Base-by-base conservation (phyloP, 441 rosid species). In the Sinapis alba region DNA sequence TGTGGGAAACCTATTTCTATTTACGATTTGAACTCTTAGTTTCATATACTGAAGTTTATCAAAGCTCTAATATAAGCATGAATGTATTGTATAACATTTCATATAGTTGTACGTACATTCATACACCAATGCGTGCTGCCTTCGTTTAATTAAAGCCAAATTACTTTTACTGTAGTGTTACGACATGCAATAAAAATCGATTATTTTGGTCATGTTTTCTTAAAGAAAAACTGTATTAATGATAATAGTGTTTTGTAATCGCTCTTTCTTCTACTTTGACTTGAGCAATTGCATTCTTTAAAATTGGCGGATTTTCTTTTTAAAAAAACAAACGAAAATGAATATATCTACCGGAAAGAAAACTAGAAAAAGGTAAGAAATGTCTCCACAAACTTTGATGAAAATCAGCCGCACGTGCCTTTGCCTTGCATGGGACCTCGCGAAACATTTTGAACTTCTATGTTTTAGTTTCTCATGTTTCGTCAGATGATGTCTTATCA, bases 401-500 rank as follows among this genome's bases (percentile, higher is more conserved):
- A 75, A 38, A 50, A 11, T 50, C 69, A 59, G 41, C 60, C 69
- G 73, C 79, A 74, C 82, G 79, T 75, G 82, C 38, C 61, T 21
- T 65, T 70, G 77, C 54, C 41, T 28, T 78, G 69, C 73, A 74
- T 75, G 76, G 73, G 64, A 69, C 82, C 66, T 73, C 58, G 67
- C 36, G 47, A 63, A 30, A 72, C 60, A 36, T 36, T 36, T 62
- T 56, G 57, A 56, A 41, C 65, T 61, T 61, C 16, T 20, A 20
- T 36, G 38, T 47, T 71, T 41, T 56, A 43, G 66, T 66, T 69
- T 76, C 65, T 56, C 38, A 16, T 76, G 50, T 69, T 75, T 47
- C 6, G 32, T 3, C 34, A 38, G 47, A 73, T 26, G 62, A 12
- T 20, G 69, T 32, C 47, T 56, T 36, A 36, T 51, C 10, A 6